A percentile compares a stretch with the other conserved stretches of the same genome.
phyloP scores from a whole-genome alignment of 139 green algal species.

The Penium margaritaceum region DNA sequence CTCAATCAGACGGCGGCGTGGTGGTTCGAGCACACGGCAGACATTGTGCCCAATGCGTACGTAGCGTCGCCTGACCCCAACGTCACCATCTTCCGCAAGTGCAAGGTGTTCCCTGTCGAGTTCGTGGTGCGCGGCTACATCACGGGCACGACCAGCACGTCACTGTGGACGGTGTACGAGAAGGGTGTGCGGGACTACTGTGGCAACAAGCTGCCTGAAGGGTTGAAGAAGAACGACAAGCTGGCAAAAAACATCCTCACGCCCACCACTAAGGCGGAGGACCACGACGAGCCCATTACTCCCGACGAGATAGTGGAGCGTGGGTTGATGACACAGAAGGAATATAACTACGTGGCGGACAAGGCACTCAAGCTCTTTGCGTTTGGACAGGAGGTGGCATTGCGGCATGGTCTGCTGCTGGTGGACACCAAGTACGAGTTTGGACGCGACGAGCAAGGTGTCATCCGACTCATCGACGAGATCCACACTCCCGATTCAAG shows the following conservation, averaged over 20 bases:
- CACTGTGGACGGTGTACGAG: slow-evolving; percentile 94
- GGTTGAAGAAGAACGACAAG: slow-evolving; percentile 84
- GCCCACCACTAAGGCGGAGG: slow-evolving; percentile 87
- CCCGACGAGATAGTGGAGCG: slow-evolving; percentile 57
- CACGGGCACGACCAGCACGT: slow-evolving; percentile 91
- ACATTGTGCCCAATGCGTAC: slow-evolving; percentile 78
- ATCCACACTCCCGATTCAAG: too few relatives aligned
- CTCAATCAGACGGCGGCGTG: slow-evolving; percentile 90
- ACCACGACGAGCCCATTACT: slow-evolving; percentile 84
- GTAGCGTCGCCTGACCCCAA: slow-evolving; percentile 82
- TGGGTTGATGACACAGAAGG: slow-evolving; percentile 73
- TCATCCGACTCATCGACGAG: slow-evolving; percentile 72
- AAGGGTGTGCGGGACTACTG: slow-evolving; percentile 80
- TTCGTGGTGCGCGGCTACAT: slow-evolving; percentile 76
- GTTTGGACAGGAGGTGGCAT: slow-evolving; percentile 69
- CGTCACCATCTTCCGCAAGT: slow-evolving; percentile 84
- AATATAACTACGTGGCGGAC: slow-evolving; percentile 46
- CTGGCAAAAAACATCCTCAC: slow-evolving; percentile 81
- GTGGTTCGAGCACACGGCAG: slow-evolving; percentile 81
- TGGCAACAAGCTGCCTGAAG: slow-evolving; percentile 77
- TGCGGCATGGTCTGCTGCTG: slow-evolving; percentile 77
- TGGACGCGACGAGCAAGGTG: slow-evolving; percentile 66
- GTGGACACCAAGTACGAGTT: slow-evolving; percentile 80
- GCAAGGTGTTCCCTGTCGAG: slow-evolving; percentile 90
- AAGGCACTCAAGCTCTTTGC: slow-evolving; percentile 78